Percentiles rank a stretch among this genome's conserved stretches.
These are phyloP conservation scores for Discostella pseudostelligera DNA, from an alignment of 108 stramenopile species.

Conservation along the genomic window DNA sequence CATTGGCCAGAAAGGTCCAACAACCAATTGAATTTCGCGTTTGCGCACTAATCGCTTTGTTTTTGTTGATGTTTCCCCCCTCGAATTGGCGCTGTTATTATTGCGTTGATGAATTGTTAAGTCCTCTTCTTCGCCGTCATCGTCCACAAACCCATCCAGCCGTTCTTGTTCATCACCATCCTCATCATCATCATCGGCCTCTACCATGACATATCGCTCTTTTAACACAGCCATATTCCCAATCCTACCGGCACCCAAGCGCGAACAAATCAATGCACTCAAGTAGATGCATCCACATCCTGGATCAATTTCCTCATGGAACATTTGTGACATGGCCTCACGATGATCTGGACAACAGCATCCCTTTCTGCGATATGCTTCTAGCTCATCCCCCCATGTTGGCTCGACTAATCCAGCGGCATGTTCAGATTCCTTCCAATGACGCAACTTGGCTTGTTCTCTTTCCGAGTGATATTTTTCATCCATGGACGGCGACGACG, in stretches of 20 bases:
- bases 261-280: slow-evolving; percentile 64
- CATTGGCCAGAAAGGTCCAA: slow-evolving; percentile 96
- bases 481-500: slow-evolving; percentile 36
- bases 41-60: slow-evolving; percentile 30
- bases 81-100: neutral
- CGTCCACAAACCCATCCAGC: slow-evolving; percentile 43
- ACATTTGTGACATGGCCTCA: slow-evolving; percentile 18
- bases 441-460: slow-evolving; percentile 38
- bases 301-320: slow-evolving; percentile 57
- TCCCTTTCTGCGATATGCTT: slow-evolving; percentile 18
- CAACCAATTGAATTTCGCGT: slow-evolving; percentile 56
- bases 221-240: slow-evolving; percentile 88
- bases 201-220: slow-evolving; percentile 65
- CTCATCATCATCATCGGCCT: slow-evolving; percentile 58
- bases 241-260: slow-evolving; percentile 71
- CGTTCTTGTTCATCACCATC: slow-evolving; percentile 40
- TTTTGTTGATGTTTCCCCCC: neutral
- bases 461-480: slow-evolving; percentile 47
- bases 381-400: slow-evolving; percentile 70
- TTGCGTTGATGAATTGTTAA: slow-evolving; percentile 25
- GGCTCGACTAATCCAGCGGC: slow-evolving; percentile 77
- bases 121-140: slow-evolving; percentile 20
- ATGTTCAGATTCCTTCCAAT: slow-evolving; percentile 74
- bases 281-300: slow-evolving; percentile 66
- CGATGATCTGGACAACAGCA: slow-evolving; percentile 26